These are phyloP conservation scores for Pseudogymnoascus sp. DNA, from an alignment of 2,329 filamentous ascomycete genomes.

Conservation along the genomic window DNA sequence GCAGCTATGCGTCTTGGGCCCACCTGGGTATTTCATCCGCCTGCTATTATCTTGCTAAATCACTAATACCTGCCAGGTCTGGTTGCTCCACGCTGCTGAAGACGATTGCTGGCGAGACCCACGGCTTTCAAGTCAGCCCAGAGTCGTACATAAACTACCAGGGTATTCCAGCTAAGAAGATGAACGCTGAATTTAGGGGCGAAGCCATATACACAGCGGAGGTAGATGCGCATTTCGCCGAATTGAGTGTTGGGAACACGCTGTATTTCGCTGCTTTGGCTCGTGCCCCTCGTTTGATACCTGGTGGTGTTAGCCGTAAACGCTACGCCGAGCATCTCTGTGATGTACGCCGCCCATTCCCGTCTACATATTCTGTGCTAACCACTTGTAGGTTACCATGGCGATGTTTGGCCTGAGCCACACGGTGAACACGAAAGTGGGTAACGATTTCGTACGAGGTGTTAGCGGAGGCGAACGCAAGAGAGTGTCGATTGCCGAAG, in stretches of 20 bases:
- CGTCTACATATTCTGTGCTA: not conserved
- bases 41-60: not conserved
- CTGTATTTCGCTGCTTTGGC: conserved; percentile 68
- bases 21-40: conserved; percentile 40
- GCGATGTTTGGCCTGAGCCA: conserved; percentile 65
- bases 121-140: conserved; percentile 66
- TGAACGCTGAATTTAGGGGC: conserved; percentile 70
- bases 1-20: conserved; percentile 68
- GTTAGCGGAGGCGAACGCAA: conserved; percentile 55
- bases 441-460: conserved; percentile 51
- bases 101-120: conserved; percentile 73
- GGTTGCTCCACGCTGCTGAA: conserved; percentile 82
- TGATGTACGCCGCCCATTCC: conserved; percentile 40
- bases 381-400: conserved; percentile 42
- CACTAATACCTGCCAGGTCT: conserved; percentile 25
- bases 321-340: conserved; percentile 55
- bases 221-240: conserved; percentile 73
- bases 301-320: conserved; percentile 45
- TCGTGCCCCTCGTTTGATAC: conserved; percentile 53
- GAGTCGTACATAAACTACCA: conserved; percentile 75
- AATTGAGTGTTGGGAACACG: conserved; percentile 70
- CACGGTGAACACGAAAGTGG: conserved; percentile 46
- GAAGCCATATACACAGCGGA: conserved; percentile 85
- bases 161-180: conserved; percentile 51
- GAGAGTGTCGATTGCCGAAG: conserved; percentile 51